Percentiles rank a stretch among this genome's conserved stretches.
These are phyloP conservation scores for Parastagonospora nodorum DNA, from an alignment of 2,329 filamentous ascomycete species.

Conservation along the genomic window DNA sequence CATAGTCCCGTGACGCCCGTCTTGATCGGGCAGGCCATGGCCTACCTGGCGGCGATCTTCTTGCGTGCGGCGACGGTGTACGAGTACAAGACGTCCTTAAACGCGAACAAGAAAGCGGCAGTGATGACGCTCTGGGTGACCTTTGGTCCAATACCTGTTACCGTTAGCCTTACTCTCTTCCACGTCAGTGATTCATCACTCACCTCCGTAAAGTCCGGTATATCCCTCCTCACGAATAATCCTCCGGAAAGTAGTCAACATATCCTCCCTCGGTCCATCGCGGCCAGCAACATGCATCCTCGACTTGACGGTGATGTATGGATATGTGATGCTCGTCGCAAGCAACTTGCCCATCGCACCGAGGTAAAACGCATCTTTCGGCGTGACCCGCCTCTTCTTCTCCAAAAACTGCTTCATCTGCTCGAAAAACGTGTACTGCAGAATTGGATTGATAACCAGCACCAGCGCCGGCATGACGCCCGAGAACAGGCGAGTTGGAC, in stretches of 20 bases:
- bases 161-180: slow-evolving; percentile 8
- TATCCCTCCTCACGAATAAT: slow-evolving; percentile 92
- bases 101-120: slow-evolving; percentile 93
- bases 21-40: neutral
- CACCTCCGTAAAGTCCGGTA: slow-evolving; percentile 88
- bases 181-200: slow-evolving; percentile 34
- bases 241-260: slow-evolving; percentile 75
- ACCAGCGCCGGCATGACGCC: slow-evolving; percentile 92
- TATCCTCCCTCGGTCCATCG: slow-evolving; percentile 77
- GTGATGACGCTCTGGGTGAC: slow-evolving; percentile 96
- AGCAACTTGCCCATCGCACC: slow-evolving; percentile 94
- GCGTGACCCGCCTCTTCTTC: slow-evolving; percentile 76
- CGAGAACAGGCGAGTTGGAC: slow-evolving; percentile 81
- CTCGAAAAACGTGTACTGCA: slow-evolving; percentile 99
- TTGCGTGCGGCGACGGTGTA: slow-evolving; percentile 71
- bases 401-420: slow-evolving; percentile 93
- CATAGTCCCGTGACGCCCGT: neutral
- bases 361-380: slow-evolving; percentile 85
- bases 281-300: slow-evolving; percentile 89
- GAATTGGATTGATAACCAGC: slow-evolving; percentile 95
- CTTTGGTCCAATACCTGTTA: slow-evolving; percentile 87
- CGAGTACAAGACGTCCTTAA: slow-evolving; percentile 95
- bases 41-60: slow-evolving; percentile 49
- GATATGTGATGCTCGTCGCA: slow-evolving; percentile 92
- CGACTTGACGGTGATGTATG: slow-evolving; percentile 98